Conservation (phyloP, 2,329 filamentous ascomycete genomes). For the Pseudogymnoascus sp. region DNA sequence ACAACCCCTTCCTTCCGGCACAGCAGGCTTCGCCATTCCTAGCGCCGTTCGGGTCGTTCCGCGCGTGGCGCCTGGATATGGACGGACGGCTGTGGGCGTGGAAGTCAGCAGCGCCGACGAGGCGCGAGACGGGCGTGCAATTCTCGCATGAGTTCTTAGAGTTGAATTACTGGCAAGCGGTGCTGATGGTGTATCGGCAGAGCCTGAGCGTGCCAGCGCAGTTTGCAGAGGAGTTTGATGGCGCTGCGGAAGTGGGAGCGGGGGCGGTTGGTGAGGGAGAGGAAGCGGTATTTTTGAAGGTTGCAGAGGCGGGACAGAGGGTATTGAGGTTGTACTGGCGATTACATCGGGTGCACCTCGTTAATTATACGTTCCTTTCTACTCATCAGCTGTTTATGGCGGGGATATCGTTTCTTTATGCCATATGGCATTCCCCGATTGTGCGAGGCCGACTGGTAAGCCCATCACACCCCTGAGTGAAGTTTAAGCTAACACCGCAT, state of each 20-base stretch:
- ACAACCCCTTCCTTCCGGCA: slow-evolving; percentile 69
- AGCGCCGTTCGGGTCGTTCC: slow-evolving; percentile 74
- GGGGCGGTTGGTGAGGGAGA: slow-evolving; percentile 55
- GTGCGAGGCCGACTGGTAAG: slow-evolving; percentile 80
- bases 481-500: slow-evolving; percentile 26
- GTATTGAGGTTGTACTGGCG: slow-evolving; percentile 87
- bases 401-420: slow-evolving; percentile 90
- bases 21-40: slow-evolving; percentile 80
- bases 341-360: slow-evolving; percentile 76
- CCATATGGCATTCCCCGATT: slow-evolving; percentile 90
- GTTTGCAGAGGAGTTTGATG: slow-evolving; percentile 71
- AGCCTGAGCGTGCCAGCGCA: slow-evolving; percentile 79
- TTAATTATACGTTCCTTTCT: slow-evolving; percentile 93
- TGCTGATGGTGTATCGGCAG: slow-evolving; percentile 92
- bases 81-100: slow-evolving; percentile 77
- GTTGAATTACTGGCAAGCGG: slow-evolving; percentile 94
- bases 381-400: slow-evolving; percentile 98
- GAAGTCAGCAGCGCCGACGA: slow-evolving; percentile 75
- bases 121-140: slow-evolving; percentile 72
- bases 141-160: slow-evolving; percentile 89
- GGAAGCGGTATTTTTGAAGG: slow-evolving; percentile 86
- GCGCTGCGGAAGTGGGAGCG: slow-evolving; percentile 48
- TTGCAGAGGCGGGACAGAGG: slow-evolving; percentile 89
- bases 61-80: slow-evolving; percentile 81
- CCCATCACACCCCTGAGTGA: slow-evolving; percentile 19